Evolutionary conservation across 2,329 filamentous ascomycete species (phyloP).

Genomic region (Alternaria angustiovoidea): DNA sequence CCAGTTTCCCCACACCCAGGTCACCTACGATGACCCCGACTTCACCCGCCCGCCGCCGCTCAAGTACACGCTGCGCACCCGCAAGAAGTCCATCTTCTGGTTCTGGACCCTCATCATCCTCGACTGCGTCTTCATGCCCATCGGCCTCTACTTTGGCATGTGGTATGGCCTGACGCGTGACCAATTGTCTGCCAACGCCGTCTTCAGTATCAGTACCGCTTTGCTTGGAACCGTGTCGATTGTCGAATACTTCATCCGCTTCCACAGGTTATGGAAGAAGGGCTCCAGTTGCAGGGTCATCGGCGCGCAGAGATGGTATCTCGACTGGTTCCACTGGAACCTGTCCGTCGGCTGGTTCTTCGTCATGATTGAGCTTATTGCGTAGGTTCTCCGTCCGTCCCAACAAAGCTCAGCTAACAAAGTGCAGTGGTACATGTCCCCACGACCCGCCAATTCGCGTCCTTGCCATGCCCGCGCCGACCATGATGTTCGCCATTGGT

Average conservation of each 20-base stretch:
- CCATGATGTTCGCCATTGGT: conserved; percentile 62
- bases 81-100: conserved; percentile 64
- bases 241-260: conserved; percentile 62
- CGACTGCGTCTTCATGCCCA: conserved; percentile 66
- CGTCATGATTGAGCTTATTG: conserved; percentile 65
- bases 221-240: conserved; percentile 63
- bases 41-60: conserved; percentile 60
- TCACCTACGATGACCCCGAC: conserved; percentile 51
- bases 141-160: conserved; percentile 67
- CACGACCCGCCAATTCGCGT: conserved; percentile 61
- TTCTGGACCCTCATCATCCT: conserved; percentile 69
- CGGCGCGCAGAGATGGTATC: conserved; percentile 54
- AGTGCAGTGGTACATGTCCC: conserved; percentile 54
- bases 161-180: conserved; percentile 63
- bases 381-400: conserved; percentile 44
- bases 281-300: conserved; percentile 62
- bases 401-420: conserved; percentile 14
- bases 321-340: conserved; percentile 68
- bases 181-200: conserved; percentile 58
- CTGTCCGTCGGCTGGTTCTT: conserved; percentile 63
- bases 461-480: conserved; percentile 61
- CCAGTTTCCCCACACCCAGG: conserved; percentile 52
- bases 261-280: conserved; percentile 60
- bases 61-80: conserved; percentile 63
- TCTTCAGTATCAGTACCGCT: conserved; percentile 64